A percentile compares a stretch with the other conserved stretches of the same genome.
These are phyloP conservation scores for Tillandsia leiboldiana DNA, from an alignment of 176 grass and related monocot genomes.

Conservation along the genomic window DNA sequence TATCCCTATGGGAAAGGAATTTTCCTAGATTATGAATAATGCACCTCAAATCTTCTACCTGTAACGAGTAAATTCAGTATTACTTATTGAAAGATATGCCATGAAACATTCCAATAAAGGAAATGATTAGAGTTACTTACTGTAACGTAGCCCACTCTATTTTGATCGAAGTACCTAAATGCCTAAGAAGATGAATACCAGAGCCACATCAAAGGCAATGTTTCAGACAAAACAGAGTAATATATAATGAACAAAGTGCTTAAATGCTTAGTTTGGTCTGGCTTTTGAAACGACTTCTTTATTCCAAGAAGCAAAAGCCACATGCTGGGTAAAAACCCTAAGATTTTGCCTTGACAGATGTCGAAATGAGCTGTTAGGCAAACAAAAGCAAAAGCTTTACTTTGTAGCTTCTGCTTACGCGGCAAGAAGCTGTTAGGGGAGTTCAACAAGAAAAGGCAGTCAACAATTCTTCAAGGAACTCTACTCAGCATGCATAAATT, in stretches of 20 bases:
- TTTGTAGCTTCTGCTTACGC: too few relatives aligned
- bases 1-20: conserved; percentile 76
- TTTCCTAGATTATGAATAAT: conserved; percentile 96
- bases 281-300: too few relatives aligned
- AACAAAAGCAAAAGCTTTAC: too few relatives aligned
- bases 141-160: conserved; percentile 69
- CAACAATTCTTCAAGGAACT: too few relatives aligned
- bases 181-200: conserved; percentile 44
- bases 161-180: conserved; percentile 91
- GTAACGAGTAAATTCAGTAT: conserved; percentile 22
- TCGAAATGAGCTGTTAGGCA: too few relatives aligned
- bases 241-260: too few relatives aligned
- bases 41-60: conserved; percentile 96
- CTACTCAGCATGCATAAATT: background rate
- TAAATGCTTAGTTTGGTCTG: too few relatives aligned
- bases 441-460: too few relatives aligned
- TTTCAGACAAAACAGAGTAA: background rate
- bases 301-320: too few relatives aligned
- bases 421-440: too few relatives aligned
- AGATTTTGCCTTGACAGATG: too few relatives aligned
- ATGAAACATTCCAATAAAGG: background rate
- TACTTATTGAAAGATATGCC: conserved; percentile 1
- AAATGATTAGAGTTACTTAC: conserved; percentile 20
- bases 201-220: background rate
- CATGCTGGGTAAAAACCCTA: too few relatives aligned